Base-by-base conservation (phyloP, 1,139 yeast species). In the Suhomyces kunorum region DNA sequence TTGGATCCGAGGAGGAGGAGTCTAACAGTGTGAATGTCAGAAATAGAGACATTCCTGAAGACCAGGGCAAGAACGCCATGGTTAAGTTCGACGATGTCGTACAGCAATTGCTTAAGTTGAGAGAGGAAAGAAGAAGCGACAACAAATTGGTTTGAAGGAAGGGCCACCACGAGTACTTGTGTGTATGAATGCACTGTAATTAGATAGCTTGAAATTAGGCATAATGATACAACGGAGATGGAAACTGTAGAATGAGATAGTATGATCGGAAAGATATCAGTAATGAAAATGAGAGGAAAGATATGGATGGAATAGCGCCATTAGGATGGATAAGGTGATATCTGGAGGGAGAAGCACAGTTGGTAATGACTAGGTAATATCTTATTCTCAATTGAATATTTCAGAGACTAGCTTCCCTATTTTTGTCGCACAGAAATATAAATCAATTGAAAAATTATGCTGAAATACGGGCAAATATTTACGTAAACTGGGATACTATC, bases 1-100 rank as follows among this genome's bases (percentile, higher is more conserved):
- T 92, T 53, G 98, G 98, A 66, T 96, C 87, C 59, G 89, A 87
- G 58, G 98, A 92, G 72, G 79, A 83, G 72, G 71, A 69, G 48
- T 79, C 81, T 55, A 71, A 78, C 49, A 76, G 92, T 53, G 97
- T 92, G 49, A 89, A 89, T 61, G 83, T 90, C 50, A 85, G 97
- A 77, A 86, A 87, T 71, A 84, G 98, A 77, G 97, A 89, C 63
- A 87, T 87, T 57, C 68, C 71, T 43, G 74, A 66, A 53, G 90
- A 85, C 61, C 96, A 88, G 72, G 88, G 87, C 65, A 88, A 89
- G 83, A 87, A 87, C 54, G 96, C 83, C 42, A 85, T 88, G 56
- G 79, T 87, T 44, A 64, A 78, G 39, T 76, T 89, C 48, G 87
- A 78, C 36, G 76, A 71, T 15, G 95, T 90, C 46, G 73, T 89